Base-by-base conservation (phyloP, 2,329 filamentous ascomycete genomes). In the Aspergillus piperis region DNA sequence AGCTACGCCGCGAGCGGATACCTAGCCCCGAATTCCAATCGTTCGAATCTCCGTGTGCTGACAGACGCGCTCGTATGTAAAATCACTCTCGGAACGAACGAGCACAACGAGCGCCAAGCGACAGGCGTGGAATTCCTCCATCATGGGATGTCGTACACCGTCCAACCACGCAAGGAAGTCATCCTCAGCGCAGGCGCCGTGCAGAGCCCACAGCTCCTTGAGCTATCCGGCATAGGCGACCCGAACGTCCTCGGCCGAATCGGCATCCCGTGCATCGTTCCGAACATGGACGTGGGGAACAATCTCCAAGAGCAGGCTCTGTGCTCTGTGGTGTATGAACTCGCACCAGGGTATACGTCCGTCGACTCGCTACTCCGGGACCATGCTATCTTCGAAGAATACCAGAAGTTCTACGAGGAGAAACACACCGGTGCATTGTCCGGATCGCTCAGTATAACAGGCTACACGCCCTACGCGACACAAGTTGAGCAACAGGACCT, bases 211-310 rank as follows among this genome's bases (percentile, higher is more conserved):
- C 84, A 83, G 71, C 74, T 86, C 10, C 81, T 84, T 11, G 86
- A 89, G 64, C 75, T 88, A 2, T 88, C 85, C 0, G 87, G 87
- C 0, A 79, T 89, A 32, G 87, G 87, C 3, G 75, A 78, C 49
- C 71, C 75, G 4, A 68, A 76, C 1, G 66, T 83, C 17, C 75
- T 85, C 5, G 63, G 73, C 2, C 65, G 67, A 2, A 76, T 76
- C 3, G 75, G 75, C 1, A 77, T 84, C n/a, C 66, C 76, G 3
- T 71, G 77, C 15, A 74, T 78, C 41, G 71, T 84, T n/a, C 71
- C 78, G 36, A 80, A 79, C 49, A 74, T 77, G 1, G 76, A 74
- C 5, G 80, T 84, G 3, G 83, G 83, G 7, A 78, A 79, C 54
- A 83, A 83, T 61, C 75, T 84, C 48, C 81, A 83, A 64, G 81